Conservation (phyloP, 2,329 filamentous ascomycete species). For the Pestalotiopsis sp. region DNA sequence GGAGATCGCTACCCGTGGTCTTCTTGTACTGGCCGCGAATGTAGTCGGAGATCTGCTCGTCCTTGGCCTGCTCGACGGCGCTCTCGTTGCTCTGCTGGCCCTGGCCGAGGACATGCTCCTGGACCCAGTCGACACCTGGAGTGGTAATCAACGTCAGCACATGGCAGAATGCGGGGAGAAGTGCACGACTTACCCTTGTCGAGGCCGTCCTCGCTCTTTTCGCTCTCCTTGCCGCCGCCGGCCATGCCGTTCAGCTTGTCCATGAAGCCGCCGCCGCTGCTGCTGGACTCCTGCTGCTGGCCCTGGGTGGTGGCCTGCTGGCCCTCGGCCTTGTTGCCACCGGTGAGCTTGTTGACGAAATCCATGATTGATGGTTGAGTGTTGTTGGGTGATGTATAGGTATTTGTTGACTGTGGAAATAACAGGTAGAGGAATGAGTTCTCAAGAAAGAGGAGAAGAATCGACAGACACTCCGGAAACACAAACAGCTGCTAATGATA, state of each 20-base stretch:
- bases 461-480: neutral
- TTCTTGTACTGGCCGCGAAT: constrained; percentile 73
- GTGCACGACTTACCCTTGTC: constrained; percentile 67
- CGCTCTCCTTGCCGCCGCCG: constrained; percentile 72
- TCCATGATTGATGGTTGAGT: constrained; percentile 45
- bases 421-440: neutral
- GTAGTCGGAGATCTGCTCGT: constrained; percentile 75
- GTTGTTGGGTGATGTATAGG: neutral
- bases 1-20: constrained; percentile 68
- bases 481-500: neutral
- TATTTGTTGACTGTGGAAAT: neutral
- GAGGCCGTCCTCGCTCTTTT: constrained; percentile 81
- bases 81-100: constrained; percentile 73
- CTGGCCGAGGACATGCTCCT: constrained; percentile 72
- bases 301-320: constrained; percentile 25
- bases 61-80: constrained; percentile 81
- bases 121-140: constrained; percentile 74
- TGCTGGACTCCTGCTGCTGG: constrained; percentile 42
- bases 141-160: neutral
- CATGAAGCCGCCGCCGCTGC: constrained; percentile 60
- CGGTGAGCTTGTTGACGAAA: constrained; percentile 54
- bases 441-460: no score
- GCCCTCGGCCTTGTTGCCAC: constrained; percentile 35
- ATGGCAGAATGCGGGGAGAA: neutral
- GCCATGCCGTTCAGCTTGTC: constrained; percentile 73